Evolutionary conservation across 371 early-diverging fungal genomes (phyloP).

Genomic region (Aphelidium insulamus): DNA sequence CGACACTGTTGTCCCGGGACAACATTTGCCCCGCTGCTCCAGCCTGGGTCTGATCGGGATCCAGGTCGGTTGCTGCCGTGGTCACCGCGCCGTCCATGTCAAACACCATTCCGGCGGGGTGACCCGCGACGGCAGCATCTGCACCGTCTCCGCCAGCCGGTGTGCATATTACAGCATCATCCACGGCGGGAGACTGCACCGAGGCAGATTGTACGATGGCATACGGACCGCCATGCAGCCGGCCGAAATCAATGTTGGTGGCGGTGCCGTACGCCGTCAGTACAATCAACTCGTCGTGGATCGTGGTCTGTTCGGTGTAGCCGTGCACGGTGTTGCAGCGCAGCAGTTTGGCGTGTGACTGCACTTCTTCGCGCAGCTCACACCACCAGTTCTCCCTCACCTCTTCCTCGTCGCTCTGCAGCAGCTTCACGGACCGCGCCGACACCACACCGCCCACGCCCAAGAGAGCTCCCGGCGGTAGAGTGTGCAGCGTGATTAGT

Average conservation of each 20-base stretch:
- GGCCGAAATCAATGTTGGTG: constrained; percentile 18
- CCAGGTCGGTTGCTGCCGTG: too few species aligned
- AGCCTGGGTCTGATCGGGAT: too few species aligned
- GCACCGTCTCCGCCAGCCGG: too few species aligned
- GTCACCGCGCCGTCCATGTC: too few species aligned
- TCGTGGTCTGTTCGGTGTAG: constrained; percentile 31
- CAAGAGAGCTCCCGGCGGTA: constrained; percentile 29
- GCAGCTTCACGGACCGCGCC: constrained; percentile 40
- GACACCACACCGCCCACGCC: constrained; percentile 41
- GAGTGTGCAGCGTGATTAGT: constrained; percentile 23
- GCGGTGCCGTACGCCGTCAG: constrained; percentile 47
- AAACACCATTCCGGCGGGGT: too few species aligned
- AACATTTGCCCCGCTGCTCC: constrained; percentile 4
- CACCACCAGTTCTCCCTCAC: constrained; percentile 45
- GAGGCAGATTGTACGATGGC: too few species aligned
- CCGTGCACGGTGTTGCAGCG: constrained; percentile 40
- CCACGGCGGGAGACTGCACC: too few species aligned
- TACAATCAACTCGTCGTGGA: constrained; percentile 35
- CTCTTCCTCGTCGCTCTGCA: constrained; percentile 28
- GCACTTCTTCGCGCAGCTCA: constrained; percentile 48
- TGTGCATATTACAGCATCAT: too few species aligned
- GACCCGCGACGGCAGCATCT: too few species aligned
- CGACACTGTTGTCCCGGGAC: too few species aligned
- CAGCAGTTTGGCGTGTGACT: constrained; percentile 31
- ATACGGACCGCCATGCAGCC: too few species aligned